Percentiles rank a stretch among this genome's conserved stretches.
These are phyloP conservation scores for Plenodomus tracheiphilus DNA, from an alignment of 2,329 filamentous ascomycete species.

Conservation along the genomic window DNA sequence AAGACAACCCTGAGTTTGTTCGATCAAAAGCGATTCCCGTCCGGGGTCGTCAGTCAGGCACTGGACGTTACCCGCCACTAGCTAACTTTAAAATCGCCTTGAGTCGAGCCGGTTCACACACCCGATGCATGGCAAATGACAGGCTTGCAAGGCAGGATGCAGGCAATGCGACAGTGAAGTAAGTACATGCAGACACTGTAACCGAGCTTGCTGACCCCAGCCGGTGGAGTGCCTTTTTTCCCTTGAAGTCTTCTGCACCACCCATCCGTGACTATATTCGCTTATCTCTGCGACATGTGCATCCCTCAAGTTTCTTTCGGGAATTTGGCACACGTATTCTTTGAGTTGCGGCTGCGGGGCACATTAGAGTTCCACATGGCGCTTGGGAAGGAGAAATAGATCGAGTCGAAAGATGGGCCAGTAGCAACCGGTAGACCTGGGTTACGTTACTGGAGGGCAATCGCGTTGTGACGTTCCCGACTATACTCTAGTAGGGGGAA, in stretches of 20 bases:
- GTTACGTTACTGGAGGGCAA: too few relatives aligned
- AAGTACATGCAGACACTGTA: too few relatives aligned
- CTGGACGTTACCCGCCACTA: background rate
- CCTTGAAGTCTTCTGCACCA: background rate
- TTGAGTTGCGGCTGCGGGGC: background rate
- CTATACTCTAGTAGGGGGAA: too few relatives aligned
- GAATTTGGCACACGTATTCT: too few relatives aligned
- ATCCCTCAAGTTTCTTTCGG: background rate
- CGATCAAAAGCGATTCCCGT: background rate
- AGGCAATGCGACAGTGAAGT: background rate
- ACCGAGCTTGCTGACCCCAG: background rate
- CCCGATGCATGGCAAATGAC: background rate
- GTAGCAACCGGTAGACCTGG: background rate
- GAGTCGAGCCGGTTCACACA: background rate
- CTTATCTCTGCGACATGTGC: background rate
- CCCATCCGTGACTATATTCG: background rate
- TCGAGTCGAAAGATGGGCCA: background rate
- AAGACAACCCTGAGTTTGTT: background rate
- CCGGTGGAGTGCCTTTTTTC: too few relatives aligned
- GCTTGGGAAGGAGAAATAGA: background rate
- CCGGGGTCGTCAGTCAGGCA: background rate
- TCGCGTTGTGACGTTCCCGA: background rate
- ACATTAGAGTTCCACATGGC: background rate
- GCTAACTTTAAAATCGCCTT: too few relatives aligned
- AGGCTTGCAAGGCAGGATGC: background rate